These are phyloP conservation scores for Aschersonia sp. DNA, from an alignment of 2,329 filamentous ascomycete genomes.

Conservation along the genomic window DNA sequence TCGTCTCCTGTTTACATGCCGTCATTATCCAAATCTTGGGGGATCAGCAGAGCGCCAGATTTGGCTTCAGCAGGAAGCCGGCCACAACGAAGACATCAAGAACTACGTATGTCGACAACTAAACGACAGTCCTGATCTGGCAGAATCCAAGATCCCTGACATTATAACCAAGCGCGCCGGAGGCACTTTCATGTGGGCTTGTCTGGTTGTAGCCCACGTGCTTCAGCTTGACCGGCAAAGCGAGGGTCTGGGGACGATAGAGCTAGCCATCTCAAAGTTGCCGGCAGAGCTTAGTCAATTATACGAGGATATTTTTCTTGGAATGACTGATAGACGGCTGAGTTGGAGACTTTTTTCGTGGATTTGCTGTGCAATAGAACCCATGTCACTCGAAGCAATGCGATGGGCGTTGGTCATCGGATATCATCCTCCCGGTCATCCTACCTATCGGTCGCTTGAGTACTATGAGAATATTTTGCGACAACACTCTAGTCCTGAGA, in stretches of 20 bases:
- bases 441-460: too few relatives aligned
- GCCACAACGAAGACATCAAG: too few relatives aligned
- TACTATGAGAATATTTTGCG: too few relatives aligned
- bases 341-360: conserved; percentile 14
- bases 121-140: too few relatives aligned
- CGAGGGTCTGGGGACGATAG: conserved; percentile 6
- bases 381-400: conserved; percentile 13
- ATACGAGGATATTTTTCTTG: conserved; percentile 9
- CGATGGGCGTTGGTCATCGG: conserved; percentile 16
- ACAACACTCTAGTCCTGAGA: too few relatives aligned
- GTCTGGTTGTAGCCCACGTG: conserved; percentile 12
- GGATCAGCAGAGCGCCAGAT: too few relatives aligned
- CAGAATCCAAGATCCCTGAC: conserved; percentile 1
- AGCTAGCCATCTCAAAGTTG: conserved; percentile 6
- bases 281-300: conserved; percentile 12
- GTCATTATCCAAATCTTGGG: conserved; percentile 13
- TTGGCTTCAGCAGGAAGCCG: too few relatives aligned
- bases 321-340: too few relatives aligned
- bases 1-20: conserved; percentile 17
- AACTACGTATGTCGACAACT: too few relatives aligned
- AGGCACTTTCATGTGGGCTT: conserved; percentile 22
- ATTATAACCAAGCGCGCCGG: conserved; percentile 11
- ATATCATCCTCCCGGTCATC: too few relatives aligned
- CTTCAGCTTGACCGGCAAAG: conserved; percentile 6
- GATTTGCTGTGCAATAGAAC: conserved; percentile 15